Base-by-base conservation (phyloP, 169 alveolate species). In the Plasmodium vinckei region DNA sequence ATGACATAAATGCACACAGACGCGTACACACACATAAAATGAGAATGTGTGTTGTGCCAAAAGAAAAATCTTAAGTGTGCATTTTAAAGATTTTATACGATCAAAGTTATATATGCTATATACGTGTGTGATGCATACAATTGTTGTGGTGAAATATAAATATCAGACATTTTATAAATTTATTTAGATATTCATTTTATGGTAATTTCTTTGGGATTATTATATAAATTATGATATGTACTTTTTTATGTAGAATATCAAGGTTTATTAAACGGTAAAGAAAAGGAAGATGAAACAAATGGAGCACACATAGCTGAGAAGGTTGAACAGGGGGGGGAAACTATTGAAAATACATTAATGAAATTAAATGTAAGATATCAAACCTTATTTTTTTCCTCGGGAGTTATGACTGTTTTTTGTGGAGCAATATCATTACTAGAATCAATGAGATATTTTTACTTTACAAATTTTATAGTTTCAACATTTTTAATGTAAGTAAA, bases 251-350 rank as follows among this genome's bases (percentile, higher is more conserved):
- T 10, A 77, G 89, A 77, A 53, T 77, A 77, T 59, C 89, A 77
- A 65, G 79, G 79, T n/a, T 70, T 77, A 51, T 25, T 77, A 70
- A 77, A 77, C 69, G 54, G 79, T 25, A 77, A 77, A 64, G 89
- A 77, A 25, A 19, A 77, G 44, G 89, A 77, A 53, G 89, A 77
- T 63, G 89, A 77, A 53, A 64, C 71, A 9, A 77, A 77, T 57
- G 77, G 89, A 5, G 79, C 89, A 2, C 89, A 77, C 59, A 63
- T 77, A 68, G 89, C 89, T 49, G 89, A 77, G 64, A 77, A 77
- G 69, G 89, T 96, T 89, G 97, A 95, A 77, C 91, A 94, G 53
- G 98, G 98, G 19, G 98, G 98, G 17, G 98, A 96, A 51, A 89
- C 96, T 17, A 92, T 96, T 61, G 98, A 96, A 89, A 95, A 95